A percentile compares a stretch with the other conserved stretches of the same genome.
Conservation (phyloP, 2,329 filamentous ascomycete genomes). For the Fusarium goolgardi region DNA sequence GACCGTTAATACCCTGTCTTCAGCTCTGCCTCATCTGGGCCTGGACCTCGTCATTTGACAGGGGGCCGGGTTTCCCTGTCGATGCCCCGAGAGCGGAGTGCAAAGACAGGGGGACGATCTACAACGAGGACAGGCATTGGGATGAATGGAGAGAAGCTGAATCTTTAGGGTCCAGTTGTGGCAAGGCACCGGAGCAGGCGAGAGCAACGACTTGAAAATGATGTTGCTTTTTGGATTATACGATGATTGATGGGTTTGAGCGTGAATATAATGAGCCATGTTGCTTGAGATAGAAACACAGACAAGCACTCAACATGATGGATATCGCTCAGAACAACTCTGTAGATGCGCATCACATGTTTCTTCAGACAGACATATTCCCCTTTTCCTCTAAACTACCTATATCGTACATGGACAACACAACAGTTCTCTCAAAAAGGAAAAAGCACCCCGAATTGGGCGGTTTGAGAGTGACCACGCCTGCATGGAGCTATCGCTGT, state of each 20-base stretch:
- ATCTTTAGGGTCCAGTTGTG: slow-evolving; percentile 19
- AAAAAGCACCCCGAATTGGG: slow-evolving; percentile 2
- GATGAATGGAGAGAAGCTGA: slow-evolving; percentile 3
- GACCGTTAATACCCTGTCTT: slow-evolving; percentile 23
- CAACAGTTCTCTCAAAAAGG: slow-evolving; percentile 2
- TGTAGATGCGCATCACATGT: not conserved
- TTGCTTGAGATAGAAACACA: not conserved
- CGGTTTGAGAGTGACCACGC: slow-evolving; percentile 25
- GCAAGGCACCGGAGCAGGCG: slow-evolving; percentile 12
- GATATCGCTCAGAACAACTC: not conserved
- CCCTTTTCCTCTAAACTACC: not conserved
- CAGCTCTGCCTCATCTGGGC: slow-evolving; percentile 33
- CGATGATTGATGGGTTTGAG: slow-evolving; percentile 7
- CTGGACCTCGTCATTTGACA: slow-evolving; percentile 16
- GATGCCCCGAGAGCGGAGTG: not conserved
- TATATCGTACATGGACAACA: not conserved
- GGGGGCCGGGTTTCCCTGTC: not conserved
- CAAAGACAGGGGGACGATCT: not conserved
- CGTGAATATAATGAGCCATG: not conserved
- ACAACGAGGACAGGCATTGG: not conserved
- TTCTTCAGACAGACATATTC: not conserved
- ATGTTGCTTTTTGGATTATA: slow-evolving; percentile 8
- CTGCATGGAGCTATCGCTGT: slow-evolving; percentile 29
- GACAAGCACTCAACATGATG: not conserved
- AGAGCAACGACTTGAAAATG: not conserved